Evolutionary conservation across 495 filamentous ascomycete genomes (phyloP), one percentile per base, ranked within the genome.

Genomic region (Penicillium crystallinum): DNA sequence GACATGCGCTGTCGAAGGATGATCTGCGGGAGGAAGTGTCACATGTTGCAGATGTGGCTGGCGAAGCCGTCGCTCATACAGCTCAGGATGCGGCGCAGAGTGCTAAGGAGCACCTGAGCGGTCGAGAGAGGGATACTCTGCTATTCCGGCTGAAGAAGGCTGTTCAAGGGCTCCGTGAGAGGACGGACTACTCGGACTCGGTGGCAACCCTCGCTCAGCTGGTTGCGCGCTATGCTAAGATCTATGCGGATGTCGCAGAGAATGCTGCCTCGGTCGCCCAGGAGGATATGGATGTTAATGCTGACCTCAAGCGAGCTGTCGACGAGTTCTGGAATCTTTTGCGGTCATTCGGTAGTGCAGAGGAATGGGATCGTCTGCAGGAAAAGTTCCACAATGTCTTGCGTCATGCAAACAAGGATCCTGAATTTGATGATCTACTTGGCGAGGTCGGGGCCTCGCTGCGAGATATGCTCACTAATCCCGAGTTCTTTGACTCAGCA

Each of bases 381-480:
- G 59, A 81, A 19, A 73, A 76, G 9, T 80, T 89, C 59, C 77
- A 86, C 27, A 70, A 79, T 46, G 81, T 96, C 45, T 68, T 93
- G 72, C 73, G 79, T 34, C 89, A 95, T 67, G 80, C 83, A 3
- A 76, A 87, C 42, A 82, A 79, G 22, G 89, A 96, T 61, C 87
- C 88, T 0, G 82, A 95, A 33, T 96, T 96, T 56, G 92, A 97
- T 56, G 64, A 78, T 21, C 64, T 95, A 25, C 80, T 95, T 67
- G 74, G 71, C 9, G 85, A 91, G 22, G 69, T 91, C 5, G 86
- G 85, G 1, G 78, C 78, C 42, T 81, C 86, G 4, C 57, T 93
- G 4, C 86, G 93, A 62, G 84, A 88, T 43, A 81, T 97, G 65
- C 72, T 96, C n/a, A 93, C 81, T 0, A 87, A 97, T 56, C 91